phyloP scores from a whole-genome alignment of 345 rosid species.

The Diplotaxis tenuifolia region DNA sequence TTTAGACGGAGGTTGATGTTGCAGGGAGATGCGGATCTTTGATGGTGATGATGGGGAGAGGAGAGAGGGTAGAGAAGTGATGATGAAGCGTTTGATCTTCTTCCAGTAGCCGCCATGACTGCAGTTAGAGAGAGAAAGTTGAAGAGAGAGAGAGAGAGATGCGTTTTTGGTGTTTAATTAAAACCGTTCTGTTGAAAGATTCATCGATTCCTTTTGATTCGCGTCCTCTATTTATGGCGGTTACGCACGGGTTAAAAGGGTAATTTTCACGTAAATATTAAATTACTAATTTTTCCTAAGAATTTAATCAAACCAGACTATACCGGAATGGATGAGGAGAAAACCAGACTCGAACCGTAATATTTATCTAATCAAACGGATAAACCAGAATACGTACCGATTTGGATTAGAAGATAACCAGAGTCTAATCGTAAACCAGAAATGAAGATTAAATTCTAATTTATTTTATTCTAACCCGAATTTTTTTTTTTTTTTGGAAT shows the following conservation, averaged over 20 bases:
- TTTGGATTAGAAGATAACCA: too few species aligned
- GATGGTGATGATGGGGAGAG: not conserved
- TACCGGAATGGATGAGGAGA: too few species aligned
- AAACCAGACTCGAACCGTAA: too few species aligned
- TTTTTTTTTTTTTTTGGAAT: not conserved
- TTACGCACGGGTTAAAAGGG: not conserved
- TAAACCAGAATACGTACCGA: too few species aligned
- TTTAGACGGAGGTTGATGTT: slow-evolving; percentile 16
- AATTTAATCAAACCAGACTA: too few species aligned
- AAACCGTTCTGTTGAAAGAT: not conserved
- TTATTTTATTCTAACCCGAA: not conserved
- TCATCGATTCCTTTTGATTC: slow-evolving; percentile 23
- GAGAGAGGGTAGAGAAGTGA: slow-evolving; percentile 23
- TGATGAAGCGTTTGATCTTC: slow-evolving; percentile 32
- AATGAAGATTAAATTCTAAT: not conserved
- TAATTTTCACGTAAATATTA: not conserved
- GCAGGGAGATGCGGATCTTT: slow-evolving; percentile 24
- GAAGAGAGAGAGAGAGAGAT: not conserved
- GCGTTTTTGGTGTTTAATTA: slow-evolving; percentile 16
- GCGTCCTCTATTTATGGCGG: slow-evolving; percentile 25
- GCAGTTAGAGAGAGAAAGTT: not conserved
- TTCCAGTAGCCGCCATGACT: slow-evolving; percentile 26
- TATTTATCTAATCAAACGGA: too few species aligned
- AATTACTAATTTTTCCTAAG: not conserved
- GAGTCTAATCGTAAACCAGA: too few species aligned